Base-by-base conservation (phyloP, 352 stramenopile species). In the Phytopythium litorale region DNA sequence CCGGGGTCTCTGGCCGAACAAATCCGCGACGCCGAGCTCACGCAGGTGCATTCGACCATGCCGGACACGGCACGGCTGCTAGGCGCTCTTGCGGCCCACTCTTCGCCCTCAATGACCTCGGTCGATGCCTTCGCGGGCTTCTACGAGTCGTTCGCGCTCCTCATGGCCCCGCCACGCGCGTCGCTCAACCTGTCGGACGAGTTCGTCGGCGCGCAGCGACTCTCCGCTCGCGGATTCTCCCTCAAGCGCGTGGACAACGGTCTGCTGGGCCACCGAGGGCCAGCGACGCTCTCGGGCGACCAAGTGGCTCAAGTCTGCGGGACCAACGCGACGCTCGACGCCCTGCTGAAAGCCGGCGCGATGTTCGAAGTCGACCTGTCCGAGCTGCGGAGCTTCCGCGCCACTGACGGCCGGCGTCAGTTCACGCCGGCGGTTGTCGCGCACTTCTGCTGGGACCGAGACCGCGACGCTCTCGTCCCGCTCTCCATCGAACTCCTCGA, bases 211-310 rank as follows among this genome's bases (percentile, higher is more conserved):
- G 63, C 60, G 30, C 70, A 79, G 55, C 71, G 78, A 16, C 43
- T 80, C 30, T 72, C 71, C 56, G 56, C 81, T n/a, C 79, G 80
- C 15, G 68, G 71, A 37, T 84, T 84, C 63, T 78, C 65, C 18
- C 56, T 87, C 43, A 62, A 63, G 11, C 32, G 58, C 16, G 73
- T 67, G 13, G 37, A 67, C 6, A n/a, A 63, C 2, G 32, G n/a
- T 3, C 7, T n/a, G 49, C 0, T 62, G 75, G 28, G 33, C 0
- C 23, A 59, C 63, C 1, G 32, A 15, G 52, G 52, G 3, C 33
- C 52, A 4, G 61, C 55, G 38, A 69, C 71, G 51, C 56, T 78
- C 2, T 73, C 64, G 2, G 48, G 59, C 6, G 70, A 38, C 9
- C 71, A 81, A 33, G 53, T 87, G 16, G 45, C 33, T 5, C 38